Percentiles rank a stretch among this genome's conserved stretches.
Conservation (phyloP, 2,329 filamentous ascomycete species). For the Ascochyta rabiei region DNA sequence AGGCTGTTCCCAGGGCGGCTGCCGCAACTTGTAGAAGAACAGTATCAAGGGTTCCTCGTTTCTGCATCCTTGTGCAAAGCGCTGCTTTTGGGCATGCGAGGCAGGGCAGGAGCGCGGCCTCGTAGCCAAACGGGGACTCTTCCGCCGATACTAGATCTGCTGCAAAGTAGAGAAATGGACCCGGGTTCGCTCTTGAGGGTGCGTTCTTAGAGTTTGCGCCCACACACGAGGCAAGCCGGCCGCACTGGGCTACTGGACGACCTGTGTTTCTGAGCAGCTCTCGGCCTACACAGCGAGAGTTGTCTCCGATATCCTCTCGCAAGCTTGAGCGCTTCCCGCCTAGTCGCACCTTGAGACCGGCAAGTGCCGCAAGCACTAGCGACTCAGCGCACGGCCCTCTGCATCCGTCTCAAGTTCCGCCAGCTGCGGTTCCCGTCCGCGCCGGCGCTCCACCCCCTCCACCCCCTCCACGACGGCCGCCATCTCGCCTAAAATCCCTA, state of each 20-base stretch:
- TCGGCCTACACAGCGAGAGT: too few relatives aligned
- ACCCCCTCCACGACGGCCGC: constrained; percentile 11
- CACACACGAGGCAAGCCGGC: neutral
- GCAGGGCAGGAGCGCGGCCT: neutral
- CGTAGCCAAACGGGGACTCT: neutral
- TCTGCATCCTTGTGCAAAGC: neutral
- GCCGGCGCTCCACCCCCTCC: constrained; percentile 18
- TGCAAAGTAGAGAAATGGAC: neutral
- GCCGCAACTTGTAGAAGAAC: neutral
- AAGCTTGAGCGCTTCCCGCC: constrained; percentile 4
- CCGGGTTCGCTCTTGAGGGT: constrained; percentile 3
- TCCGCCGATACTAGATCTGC: constrained; percentile 7
- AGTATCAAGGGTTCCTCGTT: neutral
- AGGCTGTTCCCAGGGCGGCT: constrained; percentile 1
- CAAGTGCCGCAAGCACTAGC: neutral
- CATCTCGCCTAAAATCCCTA: constrained; percentile 9
- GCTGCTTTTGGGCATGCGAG: neutral
- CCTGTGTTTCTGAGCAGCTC: too few relatives aligned
- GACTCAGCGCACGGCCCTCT: neutral
- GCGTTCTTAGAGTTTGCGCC: constrained; percentile 8
- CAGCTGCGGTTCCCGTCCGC: constrained; percentile 3
- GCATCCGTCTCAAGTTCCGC: constrained; percentile 1
- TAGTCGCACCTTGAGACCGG: neutral
- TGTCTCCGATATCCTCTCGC: neutral
- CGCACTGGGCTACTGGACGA: neutral